phyloP scores from a whole-genome alignment of 2,329 filamentous ascomycete species.

The Colletotrichum sojae region DNA sequence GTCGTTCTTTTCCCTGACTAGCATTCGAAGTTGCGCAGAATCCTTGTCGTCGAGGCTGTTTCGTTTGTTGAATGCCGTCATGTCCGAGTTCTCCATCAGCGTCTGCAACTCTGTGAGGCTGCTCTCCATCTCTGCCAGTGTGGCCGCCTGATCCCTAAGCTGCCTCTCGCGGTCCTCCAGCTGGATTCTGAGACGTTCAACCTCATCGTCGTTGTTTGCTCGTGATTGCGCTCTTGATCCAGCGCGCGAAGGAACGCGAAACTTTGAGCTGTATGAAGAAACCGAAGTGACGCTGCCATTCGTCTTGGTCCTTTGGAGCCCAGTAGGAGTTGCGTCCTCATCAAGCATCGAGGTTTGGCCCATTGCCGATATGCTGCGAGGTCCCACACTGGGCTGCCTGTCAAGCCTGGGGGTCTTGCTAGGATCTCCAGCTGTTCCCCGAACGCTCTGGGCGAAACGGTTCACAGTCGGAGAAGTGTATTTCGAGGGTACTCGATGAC shows the following conservation, averaged over 20 bases:
- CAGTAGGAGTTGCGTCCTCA: constrained; percentile 71
- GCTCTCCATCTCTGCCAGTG: constrained; percentile 89
- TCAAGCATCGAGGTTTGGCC: constrained; percentile 63
- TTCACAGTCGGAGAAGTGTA: constrained; percentile 75
- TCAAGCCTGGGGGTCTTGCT: constrained; percentile 68
- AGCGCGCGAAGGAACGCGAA: constrained; percentile 66
- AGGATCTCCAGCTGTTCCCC: constrained; percentile 73
- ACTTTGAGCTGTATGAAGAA: constrained; percentile 67
- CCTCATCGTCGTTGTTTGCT: constrained; percentile 75
- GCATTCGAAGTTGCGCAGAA: constrained; percentile 80
- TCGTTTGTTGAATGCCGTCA: constrained; percentile 57
- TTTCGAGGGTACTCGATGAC: constrained; percentile 64
- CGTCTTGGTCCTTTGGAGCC: constrained; percentile 65
- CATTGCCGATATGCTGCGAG: constrained; percentile 73
- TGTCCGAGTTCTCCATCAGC: constrained; percentile 74
- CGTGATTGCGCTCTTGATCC: constrained; percentile 51
- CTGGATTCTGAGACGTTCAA: constrained; percentile 79
- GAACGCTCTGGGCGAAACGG: constrained; percentile 75
- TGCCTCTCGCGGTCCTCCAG: constrained; percentile 89
- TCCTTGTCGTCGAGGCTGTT: constrained; percentile 78
- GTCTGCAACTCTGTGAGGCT: constrained; percentile 83
- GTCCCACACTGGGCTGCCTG: constrained; percentile 66
- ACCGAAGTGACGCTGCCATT: constrained; percentile 69
- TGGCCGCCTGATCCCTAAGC: constrained; percentile 87
- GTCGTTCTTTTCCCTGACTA: constrained; percentile 95